Evolutionary conservation across 805 yeast genomes (phyloP), one percentile per base, ranked within the genome.

Genomic region (Candida ipomoeae): DNA sequence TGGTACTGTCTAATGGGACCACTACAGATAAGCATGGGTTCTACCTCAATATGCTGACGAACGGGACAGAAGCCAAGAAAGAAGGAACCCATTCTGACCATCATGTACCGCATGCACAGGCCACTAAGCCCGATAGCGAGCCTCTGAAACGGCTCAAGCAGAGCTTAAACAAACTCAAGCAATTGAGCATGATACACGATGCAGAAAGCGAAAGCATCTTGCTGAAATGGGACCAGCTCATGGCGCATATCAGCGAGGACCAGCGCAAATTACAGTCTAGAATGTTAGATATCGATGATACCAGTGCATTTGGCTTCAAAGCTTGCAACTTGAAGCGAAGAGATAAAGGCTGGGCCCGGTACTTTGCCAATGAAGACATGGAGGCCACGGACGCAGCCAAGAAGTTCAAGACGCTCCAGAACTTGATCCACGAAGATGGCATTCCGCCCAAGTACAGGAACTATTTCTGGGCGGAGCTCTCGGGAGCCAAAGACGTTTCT

Each of bases 401-500:
- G 6, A 20, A 46, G 32, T 60, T 54, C 40, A 48, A 48, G 26
- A 46, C 51, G 3, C 48, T 63, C 2, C 53, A 44, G 1, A 63
- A 56, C 13, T 63, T 81, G 14, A 73, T 78, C 3, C 58, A 63
- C 31, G 63, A 64, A 23, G 49, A 50, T 21, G 85, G 85, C 0
- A 70, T 81, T 1, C 82, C 84, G 0, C 65, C 71, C 42, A 71
- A 71, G 23, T 70, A 77, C 50, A 63, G 84, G 5, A 67, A 78
- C 18, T 62, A 65, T 34, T 63, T 81, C 8, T 81, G 85, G 85
- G 62, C 73, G 11, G 82, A 81, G 54, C 67, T 82, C n/a, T 70
- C 78, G 3, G 83, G 83, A 0, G 79, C 82, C 0, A 68, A 68
- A 50, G 62, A 65, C 43, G 52, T 74, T 3, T 64, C 64, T 40